phyloP scores from a whole-genome alignment of 1,284 basidiomycete genomes.

The Irpex sp. region DNA sequence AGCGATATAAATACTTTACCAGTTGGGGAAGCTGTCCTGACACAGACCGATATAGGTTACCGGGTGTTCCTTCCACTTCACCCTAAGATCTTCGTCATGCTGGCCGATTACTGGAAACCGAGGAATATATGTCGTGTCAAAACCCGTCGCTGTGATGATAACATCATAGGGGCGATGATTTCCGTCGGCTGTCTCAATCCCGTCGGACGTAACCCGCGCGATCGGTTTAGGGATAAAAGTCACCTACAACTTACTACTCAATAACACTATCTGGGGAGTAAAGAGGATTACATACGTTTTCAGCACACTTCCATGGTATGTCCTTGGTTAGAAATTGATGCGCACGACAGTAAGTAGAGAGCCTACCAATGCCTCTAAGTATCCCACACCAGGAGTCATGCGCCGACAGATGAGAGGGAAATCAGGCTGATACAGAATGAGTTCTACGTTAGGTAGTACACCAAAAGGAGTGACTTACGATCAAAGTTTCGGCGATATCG shows the following conservation, averaged over 20 bases:
- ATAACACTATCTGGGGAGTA: background rate
- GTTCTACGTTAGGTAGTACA: too few relatives aligned
- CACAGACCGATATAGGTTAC: constrained; percentile 46
- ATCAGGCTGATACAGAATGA: constrained; percentile 35
- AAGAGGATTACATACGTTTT: background rate
- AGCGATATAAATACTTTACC: constrained; percentile 23
- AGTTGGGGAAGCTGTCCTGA: constrained; percentile 53
- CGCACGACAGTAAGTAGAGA: background rate
- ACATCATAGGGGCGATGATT: constrained; percentile 46
- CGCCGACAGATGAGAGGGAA: constrained; percentile 51
- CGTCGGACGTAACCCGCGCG: constrained; percentile 40
- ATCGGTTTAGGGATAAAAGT: constrained; percentile 36
- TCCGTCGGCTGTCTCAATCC: constrained; percentile 50
- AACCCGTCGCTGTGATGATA: constrained; percentile 53
- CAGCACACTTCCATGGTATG: background rate
- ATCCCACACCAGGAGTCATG: constrained; percentile 56
- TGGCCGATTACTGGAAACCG: constrained; percentile 46
- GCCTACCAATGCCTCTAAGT: constrained; percentile 46
- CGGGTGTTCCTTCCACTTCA: constrained; percentile 45
- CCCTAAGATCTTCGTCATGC: constrained; percentile 39
- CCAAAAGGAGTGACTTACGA: constrained; percentile 11
- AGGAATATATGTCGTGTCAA: constrained; percentile 42
- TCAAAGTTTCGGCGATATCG: constrained; percentile 49
- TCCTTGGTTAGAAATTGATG: too few relatives aligned
- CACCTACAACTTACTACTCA: background rate